Evolutionary conservation across 1,284 basidiomycete genomes (phyloP), one percentile per base, ranked within the genome.

Genomic region (Leccinum fuscescens): DNA sequence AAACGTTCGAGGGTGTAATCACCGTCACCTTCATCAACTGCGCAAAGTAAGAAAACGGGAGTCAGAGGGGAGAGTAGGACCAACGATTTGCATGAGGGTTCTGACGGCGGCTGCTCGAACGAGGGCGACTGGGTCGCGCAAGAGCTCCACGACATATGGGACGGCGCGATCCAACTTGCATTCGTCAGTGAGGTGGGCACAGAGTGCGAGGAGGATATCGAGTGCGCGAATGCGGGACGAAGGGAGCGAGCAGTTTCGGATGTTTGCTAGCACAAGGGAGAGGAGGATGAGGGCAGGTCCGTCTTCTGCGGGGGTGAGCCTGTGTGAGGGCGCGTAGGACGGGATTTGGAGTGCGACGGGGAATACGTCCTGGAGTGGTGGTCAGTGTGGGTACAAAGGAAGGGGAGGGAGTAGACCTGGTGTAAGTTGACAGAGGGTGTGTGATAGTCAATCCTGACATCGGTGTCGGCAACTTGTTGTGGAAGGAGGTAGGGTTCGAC

Each of bases 131-230:
- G 94, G 92, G 67, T 99, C 95, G 61, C 92, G 88, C 20, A 98
- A 76, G 11, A 98, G 80, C 49, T 95, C 92, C 5, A 98, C 88
- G 27, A 97, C 84, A 67, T 94, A 98, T 17, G 49, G 49, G 24
- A 98, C 80, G 75, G 98, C 87, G 3, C 96, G 87, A 72, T 99
- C 97, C 52, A 99, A 79, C 72, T 96, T 96, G 14, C 94, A 94
- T 73, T 98, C 96, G 70, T 99, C 97, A 0, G 92, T 93, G 35
- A 99, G 81, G 70, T 92, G 90, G 2, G 85, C 83, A 3, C 86
- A 85, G 5, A 98, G 80, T 1, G 93, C 93, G 17, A 98, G 81
- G 59, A 98, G 89, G 9, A 98, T 82, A 67, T 98, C 94, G 54
- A 99, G 77, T 0, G 91, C 92, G 42, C 87, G 89, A 29, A 94